Base-by-base conservation (phyloP, 345 rosid species). In the Eucalyptus pauciflora region DNA sequence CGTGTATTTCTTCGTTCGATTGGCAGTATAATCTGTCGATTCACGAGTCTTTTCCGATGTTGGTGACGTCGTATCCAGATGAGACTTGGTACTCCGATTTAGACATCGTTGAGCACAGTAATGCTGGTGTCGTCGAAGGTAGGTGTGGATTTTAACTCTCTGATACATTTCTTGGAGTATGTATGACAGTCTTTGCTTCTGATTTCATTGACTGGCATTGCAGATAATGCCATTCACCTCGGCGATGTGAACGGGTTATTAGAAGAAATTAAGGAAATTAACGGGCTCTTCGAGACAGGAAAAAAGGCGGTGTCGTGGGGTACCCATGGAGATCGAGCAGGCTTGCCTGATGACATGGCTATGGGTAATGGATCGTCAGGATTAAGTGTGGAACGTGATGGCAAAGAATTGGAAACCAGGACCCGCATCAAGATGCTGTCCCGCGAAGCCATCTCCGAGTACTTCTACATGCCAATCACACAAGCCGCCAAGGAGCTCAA, bases 401-500 rank as follows among this genome's bases (percentile, higher is more conserved):
- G 79, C 18, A 6, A 46, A 86, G 85, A 33, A 18, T 37, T n/a
- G 50, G 88, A 64, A 50, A n/a, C 64, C 6, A 46, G 69, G 87
- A 91, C 45, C 64, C 11, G 88, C 37, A 46, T 27, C 48, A 87
- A 89, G 90, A 58, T 43, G 80, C 50, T 7, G 27, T 45, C 25
- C 62, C 89, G 33, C 87, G 93, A 91, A 24, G 95, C 92, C 71
- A 93, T 96, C 31, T 93, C 89, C 45, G 92, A 91, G 88, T 89
- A 90, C 48, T 96, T 96, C 22, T 91, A 94, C 87, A 71, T 92
- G 64, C 98, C 99, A 0, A 96, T 96, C 50, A 92, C 91, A 12
- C 89, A 88, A 89, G 98, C 99, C 0, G 99, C 99, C 0, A 96
- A 92, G 88, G 96, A 94, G 83, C 91, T 96, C 41, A 96, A 94